These are phyloP conservation scores for Bjerkandera adusta DNA, from an alignment of 1,284 basidiomycete genomes.

Conservation along the genomic window DNA sequence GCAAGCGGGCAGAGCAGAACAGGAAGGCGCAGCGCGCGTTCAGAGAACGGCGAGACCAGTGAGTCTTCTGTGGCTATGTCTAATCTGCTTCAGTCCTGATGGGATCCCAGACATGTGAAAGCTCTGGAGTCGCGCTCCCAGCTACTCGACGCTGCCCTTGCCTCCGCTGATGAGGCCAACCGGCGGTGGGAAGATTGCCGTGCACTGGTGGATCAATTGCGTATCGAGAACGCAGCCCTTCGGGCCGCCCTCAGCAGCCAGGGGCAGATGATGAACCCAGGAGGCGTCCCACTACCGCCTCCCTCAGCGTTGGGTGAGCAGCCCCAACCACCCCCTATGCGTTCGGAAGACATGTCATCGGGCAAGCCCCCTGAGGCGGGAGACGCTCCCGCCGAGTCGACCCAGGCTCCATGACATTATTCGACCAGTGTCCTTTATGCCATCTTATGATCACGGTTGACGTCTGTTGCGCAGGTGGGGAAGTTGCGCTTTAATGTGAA, in stretches of 20 bases:
- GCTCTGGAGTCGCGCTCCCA: constrained; percentile 79
- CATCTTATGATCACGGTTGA: too few species aligned
- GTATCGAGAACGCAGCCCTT: constrained; percentile 74
- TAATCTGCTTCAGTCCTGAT: not conserved
- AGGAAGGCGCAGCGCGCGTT: constrained; percentile 84
- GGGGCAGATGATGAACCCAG: constrained; percentile 31
- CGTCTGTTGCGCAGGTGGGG: too few species aligned
- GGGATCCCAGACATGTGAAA: constrained; percentile 72
- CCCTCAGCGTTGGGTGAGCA: constrained; percentile 11
- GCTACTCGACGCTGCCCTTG: constrained; percentile 76
- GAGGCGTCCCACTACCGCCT: constrained; percentile 16
- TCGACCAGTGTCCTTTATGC: too few species aligned
- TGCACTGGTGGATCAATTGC: constrained; percentile 74
- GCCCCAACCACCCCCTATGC: constrained; percentile 8
- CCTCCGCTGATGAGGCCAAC: constrained; percentile 81
- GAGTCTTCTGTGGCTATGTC: constrained; percentile 12
- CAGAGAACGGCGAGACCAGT: constrained; percentile 81
- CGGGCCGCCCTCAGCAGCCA: constrained; percentile 46
- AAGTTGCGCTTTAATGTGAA: too few species aligned
- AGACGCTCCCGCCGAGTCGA: too few species aligned
- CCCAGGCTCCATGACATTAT: too few species aligned
- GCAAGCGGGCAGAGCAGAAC: constrained; percentile 85
- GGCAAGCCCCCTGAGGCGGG: too few species aligned
- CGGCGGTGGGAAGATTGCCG: constrained; percentile 84
- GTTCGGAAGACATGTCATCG: constrained; percentile 9